These are phyloP conservation scores for Eutrema yunnanense DNA, from an alignment of 345 rosid genomes.

Conservation along the genomic window DNA sequence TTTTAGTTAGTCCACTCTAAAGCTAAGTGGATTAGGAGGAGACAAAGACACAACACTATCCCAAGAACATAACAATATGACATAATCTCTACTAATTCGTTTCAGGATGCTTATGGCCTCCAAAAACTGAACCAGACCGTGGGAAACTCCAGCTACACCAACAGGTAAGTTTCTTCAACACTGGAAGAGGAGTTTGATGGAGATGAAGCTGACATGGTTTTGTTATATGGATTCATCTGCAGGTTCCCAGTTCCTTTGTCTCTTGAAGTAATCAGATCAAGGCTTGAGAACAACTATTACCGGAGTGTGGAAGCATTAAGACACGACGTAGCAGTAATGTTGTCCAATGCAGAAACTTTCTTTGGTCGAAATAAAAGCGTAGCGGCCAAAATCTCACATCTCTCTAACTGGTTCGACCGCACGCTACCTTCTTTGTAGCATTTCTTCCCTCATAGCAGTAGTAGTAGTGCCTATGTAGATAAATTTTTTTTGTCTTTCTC, in stretches of 20 bases:
- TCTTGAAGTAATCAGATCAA: constrained; percentile 54
- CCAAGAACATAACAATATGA: constrained; percentile 4
- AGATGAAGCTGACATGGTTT: background rate
- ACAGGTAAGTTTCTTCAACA: constrained; percentile 51
- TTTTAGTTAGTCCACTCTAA: background rate
- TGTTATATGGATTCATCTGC: constrained; percentile 19
- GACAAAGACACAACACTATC: background rate
- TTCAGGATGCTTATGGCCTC: constrained; percentile 81
- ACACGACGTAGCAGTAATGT: constrained; percentile 68
- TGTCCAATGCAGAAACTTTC: constrained; percentile 60
- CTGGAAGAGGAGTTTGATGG: background rate
- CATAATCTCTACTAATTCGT: constrained; percentile 3
- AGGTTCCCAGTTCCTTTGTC: constrained; percentile 92
- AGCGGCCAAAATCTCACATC: constrained; percentile 44
- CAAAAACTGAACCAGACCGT: constrained; percentile 71
- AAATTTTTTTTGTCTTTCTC: background rate
- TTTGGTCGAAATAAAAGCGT: constrained; percentile 52
- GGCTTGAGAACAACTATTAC: constrained; percentile 84
- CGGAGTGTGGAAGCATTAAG: constrained; percentile 67
- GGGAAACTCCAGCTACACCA: constrained; percentile 60
- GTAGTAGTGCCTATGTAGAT: constrained; percentile 37
- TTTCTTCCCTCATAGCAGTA: background rate
- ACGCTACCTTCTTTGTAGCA: constrained; percentile 46
- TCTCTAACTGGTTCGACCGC: constrained; percentile 51
- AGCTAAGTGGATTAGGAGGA: background rate